Evolutionary conservation across 139 green algal genomes (phyloP).

Genomic region (Diplosphaera chodatii): DNA sequence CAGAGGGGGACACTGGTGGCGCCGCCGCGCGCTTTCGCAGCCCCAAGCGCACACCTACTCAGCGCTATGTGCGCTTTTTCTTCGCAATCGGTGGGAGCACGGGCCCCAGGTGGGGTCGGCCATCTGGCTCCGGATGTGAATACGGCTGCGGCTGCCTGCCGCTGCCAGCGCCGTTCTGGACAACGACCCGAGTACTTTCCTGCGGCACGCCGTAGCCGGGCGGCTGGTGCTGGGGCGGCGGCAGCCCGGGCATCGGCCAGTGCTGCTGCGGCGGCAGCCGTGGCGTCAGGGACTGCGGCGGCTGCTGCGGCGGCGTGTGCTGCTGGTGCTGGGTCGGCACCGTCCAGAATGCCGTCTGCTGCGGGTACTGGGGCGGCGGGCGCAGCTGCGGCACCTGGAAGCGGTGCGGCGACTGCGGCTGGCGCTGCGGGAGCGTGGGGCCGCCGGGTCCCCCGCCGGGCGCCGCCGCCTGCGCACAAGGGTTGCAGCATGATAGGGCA

Average conservation of each 20-base stretch:
- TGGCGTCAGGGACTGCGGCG: background rate
- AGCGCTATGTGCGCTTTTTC: background rate
- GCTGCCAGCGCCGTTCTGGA: background rate
- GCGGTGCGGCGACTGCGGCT: background rate
- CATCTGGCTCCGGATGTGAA: background rate
- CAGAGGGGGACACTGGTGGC: no score
- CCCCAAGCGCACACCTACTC: no score
- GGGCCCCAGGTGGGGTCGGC: background rate
- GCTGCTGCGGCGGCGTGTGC: background rate
- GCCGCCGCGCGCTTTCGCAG: no score
- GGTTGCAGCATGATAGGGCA: no score
- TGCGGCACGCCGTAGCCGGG: no score
- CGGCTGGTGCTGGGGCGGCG: background rate
- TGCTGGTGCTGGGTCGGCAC: background rate
- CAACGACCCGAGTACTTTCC: no score
- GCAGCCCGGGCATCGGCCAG: no score
- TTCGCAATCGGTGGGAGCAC: background rate
- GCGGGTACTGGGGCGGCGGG: background rate
- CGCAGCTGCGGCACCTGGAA: background rate
- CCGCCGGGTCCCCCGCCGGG: no score
- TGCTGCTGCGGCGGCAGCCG: background rate
- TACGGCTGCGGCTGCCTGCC: background rate
- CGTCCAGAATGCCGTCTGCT: no score
- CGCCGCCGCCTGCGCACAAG: no score
- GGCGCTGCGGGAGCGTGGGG: background rate